Conservation (phyloP, 768 basidiomycete species). For the Serendipita sp. region DNA sequence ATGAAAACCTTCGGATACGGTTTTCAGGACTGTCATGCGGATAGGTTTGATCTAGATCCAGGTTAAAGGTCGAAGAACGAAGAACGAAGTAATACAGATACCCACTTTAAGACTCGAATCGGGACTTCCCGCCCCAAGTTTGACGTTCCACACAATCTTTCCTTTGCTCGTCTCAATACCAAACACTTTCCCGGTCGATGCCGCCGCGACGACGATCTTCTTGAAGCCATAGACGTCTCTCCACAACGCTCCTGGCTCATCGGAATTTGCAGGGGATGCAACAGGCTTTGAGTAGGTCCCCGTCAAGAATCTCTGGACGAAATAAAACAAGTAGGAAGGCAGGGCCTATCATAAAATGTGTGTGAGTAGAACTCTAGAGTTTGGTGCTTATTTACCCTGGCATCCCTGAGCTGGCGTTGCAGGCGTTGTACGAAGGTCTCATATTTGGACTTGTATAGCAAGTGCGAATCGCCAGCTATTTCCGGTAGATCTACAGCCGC, state of each 20-base stretch:
- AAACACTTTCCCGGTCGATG: constrained; percentile 55
- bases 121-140: constrained; percentile 59
- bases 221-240: constrained; percentile 78
- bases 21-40: constrained; percentile 1
- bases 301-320: constrained; percentile 53
- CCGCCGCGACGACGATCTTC: constrained; percentile 63
- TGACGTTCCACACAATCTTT: constrained; percentile 58
- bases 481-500: constrained; percentile 71
- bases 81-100: background rate
- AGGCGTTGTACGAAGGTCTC: constrained; percentile 39
- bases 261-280: constrained; percentile 17
- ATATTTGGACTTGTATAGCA: constrained; percentile 17
- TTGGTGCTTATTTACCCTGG: constrained; percentile 27
- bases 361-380: background rate
- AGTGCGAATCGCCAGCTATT: constrained; percentile 21
- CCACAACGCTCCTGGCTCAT: constrained; percentile 23
- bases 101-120: constrained; percentile 12
- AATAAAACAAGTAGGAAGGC: constrained; percentile 49
- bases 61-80: background rate
- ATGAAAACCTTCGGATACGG: constrained; percentile 1
- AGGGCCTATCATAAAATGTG: constrained; percentile 32
- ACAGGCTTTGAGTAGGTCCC: constrained; percentile 35
- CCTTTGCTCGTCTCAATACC: constrained; percentile 72
- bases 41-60: constrained; percentile 1
- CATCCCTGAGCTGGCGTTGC: constrained; percentile 39